phyloP scores from a whole-genome alignment of 1,139 yeast species.

The Geotrichum europaeum region DNA sequence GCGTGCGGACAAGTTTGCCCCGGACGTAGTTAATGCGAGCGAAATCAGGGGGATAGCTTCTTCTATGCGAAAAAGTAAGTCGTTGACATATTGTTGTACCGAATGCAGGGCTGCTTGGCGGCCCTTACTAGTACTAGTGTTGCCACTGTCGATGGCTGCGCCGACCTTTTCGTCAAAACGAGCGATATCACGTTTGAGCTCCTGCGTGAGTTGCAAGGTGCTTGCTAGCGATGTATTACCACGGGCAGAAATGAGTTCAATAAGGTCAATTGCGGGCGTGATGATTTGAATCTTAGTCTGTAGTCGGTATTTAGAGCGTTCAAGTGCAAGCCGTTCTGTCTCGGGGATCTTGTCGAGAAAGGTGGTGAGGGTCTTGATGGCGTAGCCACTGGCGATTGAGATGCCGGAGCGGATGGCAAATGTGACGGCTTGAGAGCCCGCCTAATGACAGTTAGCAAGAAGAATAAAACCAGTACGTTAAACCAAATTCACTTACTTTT shows the following conservation, averaged over 20 bases:
- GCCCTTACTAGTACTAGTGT: background rate
- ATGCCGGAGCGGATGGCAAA: conserved; percentile 77
- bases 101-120: conserved; percentile 40
- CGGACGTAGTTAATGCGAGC: conserved; percentile 63
- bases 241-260: conserved; percentile 61
- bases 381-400: conserved; percentile 69
- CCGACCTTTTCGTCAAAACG: conserved; percentile 50
- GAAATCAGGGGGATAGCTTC: conserved; percentile 67
- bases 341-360: conserved; percentile 59
- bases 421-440: conserved; percentile 73
- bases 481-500: conserved; percentile 5
- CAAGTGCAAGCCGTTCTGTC: conserved; percentile 45
- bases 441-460: conserved; percentile 33
- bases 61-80: conserved; percentile 50
- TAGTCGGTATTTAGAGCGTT: conserved; percentile 42
- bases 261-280: conserved; percentile 63
- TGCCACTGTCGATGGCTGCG: conserved; percentile 11
- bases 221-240: conserved; percentile 62
- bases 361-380: conserved; percentile 57
- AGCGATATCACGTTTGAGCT: conserved; percentile 54
- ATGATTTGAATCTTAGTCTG: conserved; percentile 59
- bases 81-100: conserved; percentile 48
- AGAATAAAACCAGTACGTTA: background rate
- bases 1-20: conserved; percentile 53
- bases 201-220: conserved; percentile 51